A percentile compares a stretch with the other conserved stretches of the same genome.
phyloP scores from a whole-genome alignment of 73 alveolate genomes.

The Tetrahymena malaccensis region DNA sequence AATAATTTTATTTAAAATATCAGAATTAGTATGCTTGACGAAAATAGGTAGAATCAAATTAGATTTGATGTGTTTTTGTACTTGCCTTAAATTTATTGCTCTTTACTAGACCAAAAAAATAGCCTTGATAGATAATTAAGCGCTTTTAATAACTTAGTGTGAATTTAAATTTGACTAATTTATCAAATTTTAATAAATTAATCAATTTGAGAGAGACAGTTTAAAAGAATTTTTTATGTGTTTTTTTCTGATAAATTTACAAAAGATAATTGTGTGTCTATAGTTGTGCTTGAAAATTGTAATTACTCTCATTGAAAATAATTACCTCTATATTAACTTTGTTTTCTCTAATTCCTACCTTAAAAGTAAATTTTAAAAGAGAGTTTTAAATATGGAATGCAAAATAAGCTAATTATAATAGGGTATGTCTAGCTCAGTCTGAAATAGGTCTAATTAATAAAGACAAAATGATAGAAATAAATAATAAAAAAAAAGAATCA shows the following conservation, averaged over 20 bases:
- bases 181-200: not conserved
- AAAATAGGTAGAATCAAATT: not conserved
- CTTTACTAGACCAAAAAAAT: not conserved
- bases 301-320: not conserved
- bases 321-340: not conserved
- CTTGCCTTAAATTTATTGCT: not conserved
- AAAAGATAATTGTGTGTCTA: not conserved
- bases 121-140: not conserved
- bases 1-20: no score
- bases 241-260: not conserved
- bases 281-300: not conserved
- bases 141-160: not conserved
- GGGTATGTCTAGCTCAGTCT: not conserved
- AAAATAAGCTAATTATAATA: no score
- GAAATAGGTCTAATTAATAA: not conserved
- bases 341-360: not conserved
- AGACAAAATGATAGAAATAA: not conserved
- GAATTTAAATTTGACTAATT: not conserved
- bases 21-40: not conserved
- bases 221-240: not conserved
- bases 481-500: not conserved
- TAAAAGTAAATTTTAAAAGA: not conserved
- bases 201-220: not conserved
- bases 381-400: not conserved
- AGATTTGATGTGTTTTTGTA: not conserved